Evolutionary conservation across 2,329 filamentous ascomycete species (phyloP), one percentile per base, ranked within the genome.

Genomic region (Beauveria medogensis): DNA sequence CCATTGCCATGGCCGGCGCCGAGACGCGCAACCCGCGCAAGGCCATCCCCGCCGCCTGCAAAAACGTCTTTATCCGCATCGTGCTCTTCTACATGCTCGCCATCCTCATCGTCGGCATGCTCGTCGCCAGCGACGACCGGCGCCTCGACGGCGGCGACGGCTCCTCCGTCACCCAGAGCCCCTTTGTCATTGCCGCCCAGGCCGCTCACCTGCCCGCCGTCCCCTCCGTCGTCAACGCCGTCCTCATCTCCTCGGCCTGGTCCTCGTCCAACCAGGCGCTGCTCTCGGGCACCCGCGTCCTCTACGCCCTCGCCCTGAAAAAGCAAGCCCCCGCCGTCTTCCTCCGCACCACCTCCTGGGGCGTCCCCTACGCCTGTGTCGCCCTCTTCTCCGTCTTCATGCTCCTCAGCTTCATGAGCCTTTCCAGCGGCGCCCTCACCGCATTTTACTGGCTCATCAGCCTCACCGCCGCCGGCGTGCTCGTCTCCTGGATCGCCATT

Each of bases 201-300:
- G 81, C 83, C 34, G 89, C 88, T 2, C 84, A 86, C 0, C 86
- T 92, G 61, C 78, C 77, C 5, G 86, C 81, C 7, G 81, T 92
- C 5, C 86, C 88, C 0, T 85, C 84, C 6, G 82, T 92, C 59
- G 86, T 92, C 73, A 93, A 93, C 70, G 89, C 88, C 41, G 79
- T 92, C 28, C 86, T 92, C 66, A 79, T 92, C 65, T 89, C 86
- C 0, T 88, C 86, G 0, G 88, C 86, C 0, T 87, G 84, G 74
- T 90, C 87, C 0, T 80, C 87, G 0, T 85, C 82, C 0, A 91
- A 91, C 66, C 84, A 87, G 65, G 83, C 81, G 67, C 75, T 92
- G 40, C 75, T 79, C 46, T 76, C 82, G 1, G 84, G 83, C 30
- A 84, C 83, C 0, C 79, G 85, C 52, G 82, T 84, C 40, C 74